Conservation (phyloP, 2,329 filamentous ascomycete genomes). For the Grosmannia serpens region DNA sequence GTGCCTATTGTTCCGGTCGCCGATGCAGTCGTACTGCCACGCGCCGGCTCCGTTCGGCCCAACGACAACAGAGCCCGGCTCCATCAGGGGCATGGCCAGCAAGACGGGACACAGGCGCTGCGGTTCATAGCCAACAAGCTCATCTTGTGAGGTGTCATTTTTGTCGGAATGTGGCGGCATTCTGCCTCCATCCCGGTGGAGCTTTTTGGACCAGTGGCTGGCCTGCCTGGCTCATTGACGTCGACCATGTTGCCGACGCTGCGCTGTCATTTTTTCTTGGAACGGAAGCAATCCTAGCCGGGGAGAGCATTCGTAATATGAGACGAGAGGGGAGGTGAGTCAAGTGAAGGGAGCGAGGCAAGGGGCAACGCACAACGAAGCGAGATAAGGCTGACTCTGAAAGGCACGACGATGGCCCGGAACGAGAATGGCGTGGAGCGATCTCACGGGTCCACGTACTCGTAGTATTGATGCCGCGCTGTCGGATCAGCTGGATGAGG, state of each 20-base stretch:
- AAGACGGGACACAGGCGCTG: too few relatives aligned
- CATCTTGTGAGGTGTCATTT: too few relatives aligned
- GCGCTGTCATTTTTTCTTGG: slow-evolving; percentile 23
- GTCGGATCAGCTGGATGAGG: slow-evolving; percentile 25
- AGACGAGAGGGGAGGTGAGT: background rate
- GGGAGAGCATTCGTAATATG: slow-evolving; percentile 27
- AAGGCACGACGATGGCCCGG: slow-evolving; percentile 24
- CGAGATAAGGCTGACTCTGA: background rate
- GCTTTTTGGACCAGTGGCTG: too few relatives aligned
- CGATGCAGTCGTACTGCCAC: too few relatives aligned
- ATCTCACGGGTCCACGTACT: slow-evolving; percentile 23
- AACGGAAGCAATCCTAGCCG: slow-evolving; percentile 24
- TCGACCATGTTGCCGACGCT: slow-evolving; percentile 14
- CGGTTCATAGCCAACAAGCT: too few relatives aligned
- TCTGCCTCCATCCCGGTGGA: too few relatives aligned
- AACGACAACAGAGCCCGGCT: too few relatives aligned
- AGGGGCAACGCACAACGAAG: background rate
- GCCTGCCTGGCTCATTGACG: slow-evolving; percentile 13
- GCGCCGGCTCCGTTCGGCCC: too few relatives aligned
- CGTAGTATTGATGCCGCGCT: slow-evolving; percentile 25
- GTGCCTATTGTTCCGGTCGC: too few relatives aligned
- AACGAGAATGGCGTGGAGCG: slow-evolving; percentile 26
- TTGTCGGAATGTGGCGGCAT: too few relatives aligned
- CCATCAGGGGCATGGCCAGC: too few relatives aligned
- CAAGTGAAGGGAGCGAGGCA: background rate